Conservation (phyloP, 495 filamentous ascomycete species). For the Talaromyces liani region DNA sequence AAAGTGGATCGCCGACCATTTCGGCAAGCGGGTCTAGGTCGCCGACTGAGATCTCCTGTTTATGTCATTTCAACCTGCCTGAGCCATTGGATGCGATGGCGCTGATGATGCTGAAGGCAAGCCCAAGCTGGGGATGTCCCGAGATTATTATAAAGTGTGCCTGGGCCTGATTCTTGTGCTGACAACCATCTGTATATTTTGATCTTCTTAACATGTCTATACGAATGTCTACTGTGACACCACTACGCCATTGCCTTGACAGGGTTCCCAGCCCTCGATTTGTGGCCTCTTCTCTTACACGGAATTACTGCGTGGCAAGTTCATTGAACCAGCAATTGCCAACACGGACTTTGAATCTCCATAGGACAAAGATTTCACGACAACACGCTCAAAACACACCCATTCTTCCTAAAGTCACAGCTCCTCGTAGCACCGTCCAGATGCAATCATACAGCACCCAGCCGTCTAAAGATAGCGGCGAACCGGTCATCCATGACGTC, state of each 20-base stretch:
- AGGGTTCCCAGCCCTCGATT: background rate
- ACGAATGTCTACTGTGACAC: background rate
- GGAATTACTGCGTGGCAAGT: background rate
- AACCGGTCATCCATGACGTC: slow-evolving; percentile 34
- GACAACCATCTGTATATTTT: background rate
- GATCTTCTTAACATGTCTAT: background rate
- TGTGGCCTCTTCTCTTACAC: background rate
- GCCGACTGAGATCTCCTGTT: background rate
- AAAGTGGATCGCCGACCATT: background rate
- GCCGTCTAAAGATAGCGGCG: background rate
- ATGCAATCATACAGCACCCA: background rate
- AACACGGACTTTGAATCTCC: background rate
- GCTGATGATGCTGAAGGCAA: background rate
- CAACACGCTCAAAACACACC: background rate
- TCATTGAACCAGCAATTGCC: background rate
- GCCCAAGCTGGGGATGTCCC: background rate
- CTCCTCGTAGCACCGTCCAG: background rate
- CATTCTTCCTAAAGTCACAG: background rate
- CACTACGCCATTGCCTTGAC: background rate
- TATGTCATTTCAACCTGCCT: background rate
- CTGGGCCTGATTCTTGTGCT: background rate
- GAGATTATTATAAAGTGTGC: background rate
- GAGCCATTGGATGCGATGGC: background rate
- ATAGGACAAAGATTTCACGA: background rate
- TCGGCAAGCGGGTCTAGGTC: background rate